A percentile compares a stretch with the other conserved stretches of the same genome.
Conservation (phyloP, 179 eudicot genomes). For the Carnegiea gigantea region DNA sequence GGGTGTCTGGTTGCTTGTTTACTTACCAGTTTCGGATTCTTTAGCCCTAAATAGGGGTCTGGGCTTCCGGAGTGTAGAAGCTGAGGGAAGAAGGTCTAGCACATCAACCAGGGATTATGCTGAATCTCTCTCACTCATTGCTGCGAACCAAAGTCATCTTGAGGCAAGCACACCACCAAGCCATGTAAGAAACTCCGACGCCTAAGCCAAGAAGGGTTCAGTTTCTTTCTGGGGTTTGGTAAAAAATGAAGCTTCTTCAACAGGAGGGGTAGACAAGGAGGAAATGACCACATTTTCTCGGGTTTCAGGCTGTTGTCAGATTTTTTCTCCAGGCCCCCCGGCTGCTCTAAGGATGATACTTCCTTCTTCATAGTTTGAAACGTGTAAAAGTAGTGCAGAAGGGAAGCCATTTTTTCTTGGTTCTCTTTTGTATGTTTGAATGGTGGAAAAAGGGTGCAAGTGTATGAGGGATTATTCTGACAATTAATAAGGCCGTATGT, state of each 20-base stretch:
- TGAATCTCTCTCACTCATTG: slow-evolving; percentile 62
- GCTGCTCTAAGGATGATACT: slow-evolving; percentile 20
- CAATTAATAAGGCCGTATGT: slow-evolving; percentile 45
- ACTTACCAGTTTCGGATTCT: slow-evolving; percentile 82
- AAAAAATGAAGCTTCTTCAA: slow-evolving; percentile 50
- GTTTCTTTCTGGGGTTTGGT: slow-evolving; percentile 71
- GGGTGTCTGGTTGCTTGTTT: slow-evolving; percentile 72
- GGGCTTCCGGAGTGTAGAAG: slow-evolving; percentile 58
- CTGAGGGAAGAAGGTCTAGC: slow-evolving; percentile 36
- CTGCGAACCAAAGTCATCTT: slow-evolving; percentile 56
- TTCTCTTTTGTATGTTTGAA: slow-evolving; percentile 24
- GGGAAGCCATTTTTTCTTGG: slow-evolving; percentile 32
- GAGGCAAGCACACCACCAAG: slow-evolving; percentile 43
- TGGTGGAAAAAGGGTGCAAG: slow-evolving; percentile 30
- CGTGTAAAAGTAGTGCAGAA: slow-evolving; percentile 24
- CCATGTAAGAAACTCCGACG: slow-evolving; percentile 52
- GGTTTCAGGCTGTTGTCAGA: slow-evolving; percentile 37
- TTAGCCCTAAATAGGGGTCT: slow-evolving; percentile 73
- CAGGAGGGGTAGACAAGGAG: slow-evolving; percentile 33
- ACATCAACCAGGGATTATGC: slow-evolving; percentile 38
- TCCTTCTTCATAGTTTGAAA: slow-evolving; percentile 12
- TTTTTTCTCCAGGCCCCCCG: slow-evolving; percentile 26
- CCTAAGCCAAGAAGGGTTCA: slow-evolving; percentile 63
- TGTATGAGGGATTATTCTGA: slow-evolving; percentile 34
- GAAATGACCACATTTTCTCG: slow-evolving; percentile 38